These are phyloP conservation scores for Colletotrichum lupini DNA, from an alignment of 2,329 filamentous ascomycete genomes.

Conservation along the genomic window DNA sequence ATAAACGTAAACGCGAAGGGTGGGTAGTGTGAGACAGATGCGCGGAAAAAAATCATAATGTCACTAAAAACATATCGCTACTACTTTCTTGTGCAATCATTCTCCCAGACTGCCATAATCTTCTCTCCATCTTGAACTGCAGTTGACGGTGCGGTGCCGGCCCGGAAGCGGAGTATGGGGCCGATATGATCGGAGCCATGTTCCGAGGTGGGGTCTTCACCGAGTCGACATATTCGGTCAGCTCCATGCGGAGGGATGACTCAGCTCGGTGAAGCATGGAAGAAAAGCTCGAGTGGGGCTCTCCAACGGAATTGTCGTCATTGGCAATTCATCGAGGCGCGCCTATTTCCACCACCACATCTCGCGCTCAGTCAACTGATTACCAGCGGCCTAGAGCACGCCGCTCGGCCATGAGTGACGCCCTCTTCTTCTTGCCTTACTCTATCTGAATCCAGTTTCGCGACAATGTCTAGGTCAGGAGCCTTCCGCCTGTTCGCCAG, in stretches of 20 bases:
- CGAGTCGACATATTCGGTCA: background rate
- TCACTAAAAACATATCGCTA: background rate
- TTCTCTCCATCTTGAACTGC: too few relatives aligned
- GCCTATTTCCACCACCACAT: background rate
- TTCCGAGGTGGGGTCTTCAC: background rate
- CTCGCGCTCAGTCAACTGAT: background rate
- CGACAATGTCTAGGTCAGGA: background rate
- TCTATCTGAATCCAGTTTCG: too few relatives aligned
- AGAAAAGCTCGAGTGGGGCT: conserved; percentile 14
- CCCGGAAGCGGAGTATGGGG: background rate
- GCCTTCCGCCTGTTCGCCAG: background rate
- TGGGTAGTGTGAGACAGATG: too few relatives aligned
- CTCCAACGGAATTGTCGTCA: conserved; percentile 28
- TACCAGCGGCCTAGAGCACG: background rate
- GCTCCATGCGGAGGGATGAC: background rate
- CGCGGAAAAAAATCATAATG: background rate
- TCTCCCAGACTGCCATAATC: too few relatives aligned
- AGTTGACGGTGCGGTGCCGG: too few relatives aligned
- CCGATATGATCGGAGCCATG: background rate
- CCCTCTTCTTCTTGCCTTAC: accelerated
- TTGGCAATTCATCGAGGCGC: conserved; percentile 1
- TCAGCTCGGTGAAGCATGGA: conserved; percentile 23
- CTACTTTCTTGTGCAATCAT: background rate
- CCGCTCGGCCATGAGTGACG: background rate
- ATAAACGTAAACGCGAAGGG: background rate